Evolutionary conservation across 2,329 filamentous ascomycete species (phyloP).

Genomic region (Ceratocystiopsis sp.): DNA sequence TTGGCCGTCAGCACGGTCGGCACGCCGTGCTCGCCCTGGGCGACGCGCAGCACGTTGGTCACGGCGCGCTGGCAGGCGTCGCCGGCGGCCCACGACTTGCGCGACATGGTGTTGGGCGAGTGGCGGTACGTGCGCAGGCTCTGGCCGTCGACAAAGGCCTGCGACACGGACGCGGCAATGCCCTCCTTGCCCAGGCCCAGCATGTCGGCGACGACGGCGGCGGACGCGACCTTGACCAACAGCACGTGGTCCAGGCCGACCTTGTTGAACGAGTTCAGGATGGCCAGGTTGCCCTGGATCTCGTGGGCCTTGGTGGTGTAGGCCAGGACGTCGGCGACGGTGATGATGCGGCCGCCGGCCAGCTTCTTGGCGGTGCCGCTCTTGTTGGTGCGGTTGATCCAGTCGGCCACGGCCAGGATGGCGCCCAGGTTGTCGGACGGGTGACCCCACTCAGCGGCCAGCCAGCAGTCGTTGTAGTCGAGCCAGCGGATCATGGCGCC

Average conservation of each 20-base stretch:
- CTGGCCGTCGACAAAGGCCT: conserved; percentile 96
- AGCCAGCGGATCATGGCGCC: conserved; percentile 98
- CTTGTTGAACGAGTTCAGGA: conserved; percentile 98
- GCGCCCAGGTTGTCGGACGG: conserved; percentile 96
- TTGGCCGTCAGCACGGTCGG: conserved; percentile 86
- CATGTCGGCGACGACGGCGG: conserved; percentile 90
- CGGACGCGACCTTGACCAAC: conserved; percentile 90
- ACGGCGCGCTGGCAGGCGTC: conserved; percentile 94
- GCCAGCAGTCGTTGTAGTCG: conserved; percentile 91
- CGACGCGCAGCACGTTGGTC: conserved; percentile 77
- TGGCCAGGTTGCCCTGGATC: conserved; percentile 90
- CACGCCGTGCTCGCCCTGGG: conserved; percentile 79
- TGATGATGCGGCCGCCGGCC: conserved; percentile 76
- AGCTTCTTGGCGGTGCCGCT: conserved; percentile 21
- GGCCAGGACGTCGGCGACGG: conserved; percentile 79
- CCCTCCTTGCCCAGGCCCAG: conserved; percentile 76
- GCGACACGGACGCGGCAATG: conserved; percentile 87
- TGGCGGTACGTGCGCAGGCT: conserved; percentile 93
- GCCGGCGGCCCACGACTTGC: conserved; percentile 97
- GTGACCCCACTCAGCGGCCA: conserved; percentile 99
- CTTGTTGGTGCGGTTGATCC: conserved; percentile 82
- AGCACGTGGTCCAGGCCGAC: conserved; percentile 96
- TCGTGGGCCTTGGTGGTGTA: conserved; percentile 99
- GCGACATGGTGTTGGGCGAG: conserved; percentile 97
- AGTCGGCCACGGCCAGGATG: conserved; percentile 92